phyloP scores from a whole-genome alignment of 2,329 filamentous ascomycete genomes.

The Colletotrichum somersetense region DNA sequence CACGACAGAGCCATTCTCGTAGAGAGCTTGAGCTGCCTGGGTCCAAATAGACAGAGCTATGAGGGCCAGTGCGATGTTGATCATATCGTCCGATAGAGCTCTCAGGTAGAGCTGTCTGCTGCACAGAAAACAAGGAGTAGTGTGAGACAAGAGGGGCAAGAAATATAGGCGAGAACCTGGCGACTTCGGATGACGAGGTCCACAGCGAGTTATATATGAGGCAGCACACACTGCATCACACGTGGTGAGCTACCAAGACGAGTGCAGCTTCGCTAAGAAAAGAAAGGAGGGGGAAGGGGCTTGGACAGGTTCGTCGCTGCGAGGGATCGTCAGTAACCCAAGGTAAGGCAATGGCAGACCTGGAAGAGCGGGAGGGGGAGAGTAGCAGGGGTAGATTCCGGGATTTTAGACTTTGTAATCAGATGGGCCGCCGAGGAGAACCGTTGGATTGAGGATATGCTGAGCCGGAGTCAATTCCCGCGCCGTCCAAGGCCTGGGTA shows the following conservation, averaged over 20 bases:
- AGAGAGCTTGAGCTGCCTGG: constrained; percentile 60
- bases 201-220: constrained; percentile 24
- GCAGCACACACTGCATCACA: neutral
- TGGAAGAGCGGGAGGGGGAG: constrained; percentile 5
- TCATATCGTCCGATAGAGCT: constrained; percentile 19
- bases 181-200: constrained; percentile 23
- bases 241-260: constrained; percentile 10
- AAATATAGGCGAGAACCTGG: neutral
- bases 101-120: neutral
- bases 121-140: neutral
- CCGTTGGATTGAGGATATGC: constrained; percentile 14
- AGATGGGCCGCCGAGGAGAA: constrained; percentile 16
- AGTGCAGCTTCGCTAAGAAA: neutral
- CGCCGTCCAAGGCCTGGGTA: neutral
- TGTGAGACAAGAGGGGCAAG: neutral
- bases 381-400: constrained; percentile 6
- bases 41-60: constrained; percentile 33
- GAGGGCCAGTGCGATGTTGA: constrained; percentile 13
- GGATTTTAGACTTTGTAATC: constrained; percentile 9
- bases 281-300: neutral
- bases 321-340: constrained; percentile 16
- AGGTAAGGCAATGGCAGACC: constrained; percentile 11
- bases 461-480: constrained; percentile 16
- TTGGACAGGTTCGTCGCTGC: constrained; percentile 25
- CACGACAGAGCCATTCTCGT: constrained; percentile 69